Percentiles rank a stretch among this genome's conserved stretches.
These are phyloP conservation scores for Inga leiocalycina DNA, from an alignment of 306 rosid genomes.

Conservation along the genomic window DNA sequence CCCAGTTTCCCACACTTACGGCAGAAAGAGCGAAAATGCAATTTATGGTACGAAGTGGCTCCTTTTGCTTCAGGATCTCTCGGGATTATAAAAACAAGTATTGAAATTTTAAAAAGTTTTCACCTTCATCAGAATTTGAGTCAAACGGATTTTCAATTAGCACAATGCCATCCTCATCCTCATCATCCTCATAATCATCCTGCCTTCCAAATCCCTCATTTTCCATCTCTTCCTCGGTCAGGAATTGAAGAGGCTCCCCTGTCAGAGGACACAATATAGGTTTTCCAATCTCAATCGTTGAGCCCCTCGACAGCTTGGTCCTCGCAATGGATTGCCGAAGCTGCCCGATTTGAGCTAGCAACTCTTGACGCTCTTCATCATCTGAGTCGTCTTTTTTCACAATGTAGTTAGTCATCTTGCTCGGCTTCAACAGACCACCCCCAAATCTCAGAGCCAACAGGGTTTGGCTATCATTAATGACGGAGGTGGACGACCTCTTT, in stretches of 20 bases:
- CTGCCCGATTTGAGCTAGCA: neutral
- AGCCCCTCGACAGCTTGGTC: too few relatives aligned
- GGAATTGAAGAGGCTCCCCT: neutral
- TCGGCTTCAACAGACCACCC: neutral
- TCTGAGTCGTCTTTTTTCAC: neutral
- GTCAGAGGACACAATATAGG: neutral
- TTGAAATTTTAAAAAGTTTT: neutral
- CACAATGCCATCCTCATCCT: neutral
- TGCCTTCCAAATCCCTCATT: neutral
- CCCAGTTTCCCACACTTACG: neutral
- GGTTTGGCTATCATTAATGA: neutral
- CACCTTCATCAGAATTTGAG: slow-evolving; percentile 6
- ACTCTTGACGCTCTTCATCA: neutral
- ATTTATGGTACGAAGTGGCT: neutral
- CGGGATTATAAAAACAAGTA: neutral
- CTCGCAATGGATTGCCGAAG: neutral
- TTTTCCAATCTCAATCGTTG: neutral
- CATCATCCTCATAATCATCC: neutral
- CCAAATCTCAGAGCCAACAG: neutral
- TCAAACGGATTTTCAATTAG: neutral
- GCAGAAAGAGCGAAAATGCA: neutral
- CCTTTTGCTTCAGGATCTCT: neutral
- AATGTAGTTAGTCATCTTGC: slow-evolving; percentile 16
- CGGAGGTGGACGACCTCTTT: neutral
- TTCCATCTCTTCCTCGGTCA: neutral